These are phyloP conservation scores for Mucor indicus DNA, from an alignment of 371 early-diverging fungal genomes.

Conservation along the genomic window DNA sequence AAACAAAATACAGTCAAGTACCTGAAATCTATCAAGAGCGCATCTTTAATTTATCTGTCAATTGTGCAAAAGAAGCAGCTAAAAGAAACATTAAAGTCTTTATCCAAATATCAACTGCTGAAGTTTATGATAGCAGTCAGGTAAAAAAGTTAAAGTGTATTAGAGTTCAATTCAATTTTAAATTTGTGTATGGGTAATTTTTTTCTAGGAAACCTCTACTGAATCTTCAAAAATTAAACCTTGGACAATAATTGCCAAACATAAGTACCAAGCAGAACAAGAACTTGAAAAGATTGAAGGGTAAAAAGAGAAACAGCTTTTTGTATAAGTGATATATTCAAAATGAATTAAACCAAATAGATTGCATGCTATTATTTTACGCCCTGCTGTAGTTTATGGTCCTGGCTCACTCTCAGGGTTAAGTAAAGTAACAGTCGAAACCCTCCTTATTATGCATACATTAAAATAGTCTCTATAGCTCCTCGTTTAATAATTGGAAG, in stretches of 20 bases:
- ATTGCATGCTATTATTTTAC: constrained; percentile 74
- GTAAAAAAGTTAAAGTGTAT: too few species aligned
- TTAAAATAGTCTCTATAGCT: too few species aligned
- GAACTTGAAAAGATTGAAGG: constrained; percentile 61
- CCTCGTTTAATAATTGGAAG: constrained; percentile 90
- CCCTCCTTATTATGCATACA: too few species aligned
- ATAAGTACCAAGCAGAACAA: constrained; percentile 80
- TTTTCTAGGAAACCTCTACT: constrained; percentile 61
- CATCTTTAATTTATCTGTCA: constrained; percentile 72
- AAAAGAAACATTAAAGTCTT: constrained; percentile 70
- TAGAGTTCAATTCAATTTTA: too few species aligned
- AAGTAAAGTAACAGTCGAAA: too few species aligned
- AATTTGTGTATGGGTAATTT: not conserved
- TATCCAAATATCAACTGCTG: constrained; percentile 84
- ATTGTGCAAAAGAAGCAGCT: constrained; percentile 81
- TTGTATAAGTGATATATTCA: not conserved
- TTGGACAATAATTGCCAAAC: constrained; percentile 78
- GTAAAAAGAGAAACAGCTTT: too few species aligned
- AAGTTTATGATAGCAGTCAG: constrained; percentile 82
- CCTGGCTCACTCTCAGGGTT: constrained; percentile 73
- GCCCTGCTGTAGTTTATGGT: constrained; percentile 93
- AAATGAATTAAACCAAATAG: constrained; percentile 21
- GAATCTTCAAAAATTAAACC: constrained; percentile 78
- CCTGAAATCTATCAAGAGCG: constrained; percentile 87
- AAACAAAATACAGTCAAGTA: constrained; percentile 87